These are phyloP conservation scores for Cytospora piceae DNA, from an alignment of 2,329 filamentous ascomycete genomes.

Conservation along the genomic window DNA sequence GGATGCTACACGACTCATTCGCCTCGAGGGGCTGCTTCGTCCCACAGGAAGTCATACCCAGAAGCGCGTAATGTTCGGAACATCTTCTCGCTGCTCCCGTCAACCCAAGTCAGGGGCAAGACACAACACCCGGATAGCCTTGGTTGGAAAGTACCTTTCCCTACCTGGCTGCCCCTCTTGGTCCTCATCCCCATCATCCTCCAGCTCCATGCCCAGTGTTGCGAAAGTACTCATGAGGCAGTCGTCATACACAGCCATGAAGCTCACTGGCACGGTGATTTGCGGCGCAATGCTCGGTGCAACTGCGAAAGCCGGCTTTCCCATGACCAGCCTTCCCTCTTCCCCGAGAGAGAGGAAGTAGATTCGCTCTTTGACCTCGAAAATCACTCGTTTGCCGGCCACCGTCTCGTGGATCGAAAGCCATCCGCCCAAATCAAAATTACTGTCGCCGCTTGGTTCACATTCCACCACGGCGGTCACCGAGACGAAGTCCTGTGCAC, in stretches of 20 bases:
- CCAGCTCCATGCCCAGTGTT: conserved; percentile 23
- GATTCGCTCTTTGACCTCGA: conserved; percentile 47
- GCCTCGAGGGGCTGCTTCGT: neutral
- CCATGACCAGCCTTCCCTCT: conserved; percentile 36
- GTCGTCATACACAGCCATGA: conserved; percentile 52
- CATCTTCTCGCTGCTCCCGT: neutral
- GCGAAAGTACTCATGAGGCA: conserved; percentile 51
- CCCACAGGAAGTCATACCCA: neutral
- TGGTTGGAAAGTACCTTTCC: conserved; percentile 25
- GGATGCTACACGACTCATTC: neutral
- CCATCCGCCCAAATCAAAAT: conserved; percentile 52
- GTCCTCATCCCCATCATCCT: conserved; percentile 4
- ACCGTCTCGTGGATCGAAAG: conserved; percentile 43
- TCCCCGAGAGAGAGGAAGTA: conserved; percentile 48
- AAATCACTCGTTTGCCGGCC: conserved; percentile 42
- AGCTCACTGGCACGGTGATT: conserved; percentile 48
- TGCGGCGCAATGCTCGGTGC: conserved; percentile 35
- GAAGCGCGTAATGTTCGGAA: neutral
- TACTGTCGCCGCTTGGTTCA: conserved; percentile 42
- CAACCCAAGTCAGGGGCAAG: conserved; percentile 15
- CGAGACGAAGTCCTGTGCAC: conserved; percentile 34
- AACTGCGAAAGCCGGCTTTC: conserved; percentile 32
- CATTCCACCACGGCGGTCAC: conserved; percentile 45
- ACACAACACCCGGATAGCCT: conserved; percentile 7
- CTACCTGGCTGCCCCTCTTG: conserved; percentile 4